A percentile compares a stretch with the other conserved stretches of the same genome.
phyloP scores from a whole-genome alignment of 2,329 filamentous ascomycete species.

The Microdochium trichocladiopsis region DNA sequence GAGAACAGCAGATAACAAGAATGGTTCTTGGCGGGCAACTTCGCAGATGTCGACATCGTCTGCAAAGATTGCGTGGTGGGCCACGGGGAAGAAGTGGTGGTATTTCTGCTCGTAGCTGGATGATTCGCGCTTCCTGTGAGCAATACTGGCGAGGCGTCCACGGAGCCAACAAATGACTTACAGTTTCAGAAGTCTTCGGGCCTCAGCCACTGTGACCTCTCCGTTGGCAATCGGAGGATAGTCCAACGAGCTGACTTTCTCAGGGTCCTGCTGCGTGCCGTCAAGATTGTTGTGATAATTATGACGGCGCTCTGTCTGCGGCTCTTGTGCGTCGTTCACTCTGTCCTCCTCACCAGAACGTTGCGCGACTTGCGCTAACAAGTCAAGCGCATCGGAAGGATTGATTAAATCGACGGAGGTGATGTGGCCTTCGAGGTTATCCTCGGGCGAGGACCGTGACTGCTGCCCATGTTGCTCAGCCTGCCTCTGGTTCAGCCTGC shows the following conservation, averaged over 20 bases:
- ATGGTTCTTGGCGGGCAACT: conserved; percentile 54
- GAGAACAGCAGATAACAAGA: conserved; percentile 63
- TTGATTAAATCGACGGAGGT: conserved; percentile 31
- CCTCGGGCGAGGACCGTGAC: background rate
- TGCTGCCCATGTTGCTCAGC: background rate
- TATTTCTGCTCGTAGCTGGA: conserved; percentile 57
- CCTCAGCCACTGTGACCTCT: conserved; percentile 15
- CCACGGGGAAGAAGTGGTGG: conserved; percentile 64
- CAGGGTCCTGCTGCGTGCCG: background rate
- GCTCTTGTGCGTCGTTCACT: conserved; percentile 14
- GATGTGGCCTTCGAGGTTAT: conserved; percentile 28
- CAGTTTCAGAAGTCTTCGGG: conserved; percentile 10
- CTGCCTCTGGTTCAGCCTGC: background rate
- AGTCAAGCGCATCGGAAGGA: conserved; percentile 31
- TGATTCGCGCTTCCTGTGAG: conserved; percentile 2
- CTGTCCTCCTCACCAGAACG: conserved; percentile 1
- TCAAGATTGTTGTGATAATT: background rate
- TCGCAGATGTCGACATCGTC: conserved; percentile 43
- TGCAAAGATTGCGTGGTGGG: conserved; percentile 49
- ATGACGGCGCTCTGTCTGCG: conserved; percentile 4
- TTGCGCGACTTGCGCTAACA: conserved; percentile 32
- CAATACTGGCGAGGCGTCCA: too few relatives aligned
- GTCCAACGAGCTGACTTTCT: background rate
- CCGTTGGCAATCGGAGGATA: conserved; percentile 26
- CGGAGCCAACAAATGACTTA: too few relatives aligned